Percentiles rank a stretch among this genome's conserved stretches.
phyloP scores from a whole-genome alignment of 2,329 filamentous ascomycete genomes.

The Fusarium tupiense region DNA sequence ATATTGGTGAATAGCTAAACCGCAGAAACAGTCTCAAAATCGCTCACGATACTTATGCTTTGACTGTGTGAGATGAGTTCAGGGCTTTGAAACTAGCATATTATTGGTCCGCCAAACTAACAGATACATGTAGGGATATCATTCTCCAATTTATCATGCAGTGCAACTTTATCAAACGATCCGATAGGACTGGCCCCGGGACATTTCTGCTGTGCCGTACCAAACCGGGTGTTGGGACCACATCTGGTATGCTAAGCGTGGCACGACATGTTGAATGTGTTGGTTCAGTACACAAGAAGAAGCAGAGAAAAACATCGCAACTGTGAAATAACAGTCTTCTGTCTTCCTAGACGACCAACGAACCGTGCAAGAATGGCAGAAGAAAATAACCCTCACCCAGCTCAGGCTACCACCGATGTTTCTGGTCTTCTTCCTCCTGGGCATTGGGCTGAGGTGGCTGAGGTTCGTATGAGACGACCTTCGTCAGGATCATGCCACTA shows the following conservation, averaged over 20 bases:
- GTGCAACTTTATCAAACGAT: neutral
- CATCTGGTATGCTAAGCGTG: neutral
- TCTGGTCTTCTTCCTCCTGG: conserved; percentile 21
- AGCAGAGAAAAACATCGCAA: neutral
- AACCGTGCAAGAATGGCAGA: neutral
- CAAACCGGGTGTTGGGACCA: neutral
- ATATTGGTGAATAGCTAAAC: neutral
- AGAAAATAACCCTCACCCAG: neutral
- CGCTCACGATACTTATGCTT: too few relatives aligned
- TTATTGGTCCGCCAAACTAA: neutral
- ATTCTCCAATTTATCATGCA: neutral
- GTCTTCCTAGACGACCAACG: neutral
- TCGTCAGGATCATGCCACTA: neutral
- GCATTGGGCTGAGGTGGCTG: conserved; percentile 27
- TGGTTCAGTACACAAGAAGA: neutral
- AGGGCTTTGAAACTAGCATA: neutral
- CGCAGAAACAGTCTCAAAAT: neutral
- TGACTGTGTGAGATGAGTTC: fast-evolving
- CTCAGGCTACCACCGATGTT: neutral
- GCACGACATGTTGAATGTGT: neutral
- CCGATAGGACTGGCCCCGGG: neutral
- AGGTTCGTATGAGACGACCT: neutral
- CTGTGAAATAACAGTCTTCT: neutral
- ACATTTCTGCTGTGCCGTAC: neutral
- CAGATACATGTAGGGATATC: neutral